These are phyloP conservation scores for Lodderomyces orthopsilosis DNA, from an alignment of 1,139 yeast species.

Conservation along the genomic window DNA sequence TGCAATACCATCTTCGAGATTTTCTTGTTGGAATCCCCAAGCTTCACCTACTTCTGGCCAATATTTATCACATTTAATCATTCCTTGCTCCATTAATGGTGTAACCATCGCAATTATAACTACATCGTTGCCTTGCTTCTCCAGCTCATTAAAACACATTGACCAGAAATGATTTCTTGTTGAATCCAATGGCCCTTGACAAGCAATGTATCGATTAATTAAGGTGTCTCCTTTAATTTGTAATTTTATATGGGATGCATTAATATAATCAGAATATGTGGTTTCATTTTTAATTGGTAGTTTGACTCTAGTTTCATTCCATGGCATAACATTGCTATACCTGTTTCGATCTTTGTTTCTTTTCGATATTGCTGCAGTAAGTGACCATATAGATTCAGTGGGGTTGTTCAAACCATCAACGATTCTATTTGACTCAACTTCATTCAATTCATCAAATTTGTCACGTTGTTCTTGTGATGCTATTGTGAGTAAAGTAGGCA, in stretches of 20 bases:
- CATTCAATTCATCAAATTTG: constrained; percentile 16
- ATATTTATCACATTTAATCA: constrained; percentile 68
- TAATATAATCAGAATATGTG: constrained; percentile 32
- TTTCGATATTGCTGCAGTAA: constrained; percentile 22
- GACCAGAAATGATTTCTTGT: constrained; percentile 83
- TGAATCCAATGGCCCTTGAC: constrained; percentile 59
- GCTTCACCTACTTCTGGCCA: constrained; percentile 52
- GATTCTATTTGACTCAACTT: constrained; percentile 18
- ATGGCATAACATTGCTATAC: constrained; percentile 44
- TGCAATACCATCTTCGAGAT: constrained; percentile 25
- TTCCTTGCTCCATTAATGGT: constrained; percentile 59
- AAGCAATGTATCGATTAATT: constrained; percentile 31
- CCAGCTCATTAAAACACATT: constrained; percentile 60
- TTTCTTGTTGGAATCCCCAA: constrained; percentile 20
- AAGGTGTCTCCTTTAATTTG: constrained; percentile 4
- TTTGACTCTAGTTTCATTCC: constrained; percentile 35
- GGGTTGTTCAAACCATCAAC: constrained; percentile 18
- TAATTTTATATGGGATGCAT: constrained; percentile 36
- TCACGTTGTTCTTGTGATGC: constrained; percentile 13
- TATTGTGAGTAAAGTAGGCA: constrained; percentile 5
- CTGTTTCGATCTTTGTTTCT: constrained; percentile 28
- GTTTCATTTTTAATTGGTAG: constrained; percentile 20
- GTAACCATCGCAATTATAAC: constrained; percentile 85
- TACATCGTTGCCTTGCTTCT: constrained; percentile 30
- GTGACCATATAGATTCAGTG: constrained; percentile 22